phyloP scores from a whole-genome alignment of 2,329 filamentous ascomycete genomes.

The Alternaria sp. region DNA sequence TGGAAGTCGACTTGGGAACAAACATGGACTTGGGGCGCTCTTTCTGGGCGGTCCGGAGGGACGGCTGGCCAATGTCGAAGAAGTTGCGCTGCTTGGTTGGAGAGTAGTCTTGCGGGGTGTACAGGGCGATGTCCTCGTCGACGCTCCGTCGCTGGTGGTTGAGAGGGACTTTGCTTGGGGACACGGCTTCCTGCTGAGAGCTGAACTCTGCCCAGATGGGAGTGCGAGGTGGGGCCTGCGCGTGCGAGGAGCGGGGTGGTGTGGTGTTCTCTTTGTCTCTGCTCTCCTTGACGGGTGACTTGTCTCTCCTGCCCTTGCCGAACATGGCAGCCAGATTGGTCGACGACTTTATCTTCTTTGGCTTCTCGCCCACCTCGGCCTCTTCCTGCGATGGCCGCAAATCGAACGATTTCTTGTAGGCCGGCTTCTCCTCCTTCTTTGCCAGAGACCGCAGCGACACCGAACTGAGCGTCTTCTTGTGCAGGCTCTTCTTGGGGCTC shows the following conservation, averaged over 20 bases:
- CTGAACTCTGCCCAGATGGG: constrained; percentile 85
- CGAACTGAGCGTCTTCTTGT: constrained; percentile 64
- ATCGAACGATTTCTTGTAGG: constrained; percentile 45
- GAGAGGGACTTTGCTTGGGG: constrained; percentile 56
- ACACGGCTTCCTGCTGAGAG: constrained; percentile 47
- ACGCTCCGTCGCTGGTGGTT: constrained; percentile 56
- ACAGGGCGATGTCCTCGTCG: constrained; percentile 65
- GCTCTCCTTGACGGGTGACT: constrained; percentile 53
- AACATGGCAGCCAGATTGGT: constrained; percentile 82
- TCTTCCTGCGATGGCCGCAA: constrained; percentile 40
- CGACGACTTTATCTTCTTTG: constrained; percentile 80
- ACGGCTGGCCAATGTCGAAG: constrained; percentile 61
- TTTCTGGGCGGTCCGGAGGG: constrained; percentile 38
- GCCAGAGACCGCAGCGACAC: constrained; percentile 63
- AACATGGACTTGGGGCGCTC: constrained; percentile 63
- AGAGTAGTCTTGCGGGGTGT: constrained; percentile 67
- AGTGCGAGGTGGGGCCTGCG: constrained; percentile 59
- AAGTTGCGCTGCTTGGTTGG: constrained; percentile 70
- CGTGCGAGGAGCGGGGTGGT: constrained; percentile 62
- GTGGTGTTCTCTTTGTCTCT: constrained; percentile 85
- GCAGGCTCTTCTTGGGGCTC: constrained; percentile 51
- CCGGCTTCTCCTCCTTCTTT: constrained; percentile 52
- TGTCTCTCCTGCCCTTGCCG: constrained; percentile 72
- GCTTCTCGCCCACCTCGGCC: constrained; percentile 49
- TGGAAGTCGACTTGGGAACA: constrained; percentile 54